Conservation (phyloP, 306 rosid species). For the Fagus crenata region DNA sequence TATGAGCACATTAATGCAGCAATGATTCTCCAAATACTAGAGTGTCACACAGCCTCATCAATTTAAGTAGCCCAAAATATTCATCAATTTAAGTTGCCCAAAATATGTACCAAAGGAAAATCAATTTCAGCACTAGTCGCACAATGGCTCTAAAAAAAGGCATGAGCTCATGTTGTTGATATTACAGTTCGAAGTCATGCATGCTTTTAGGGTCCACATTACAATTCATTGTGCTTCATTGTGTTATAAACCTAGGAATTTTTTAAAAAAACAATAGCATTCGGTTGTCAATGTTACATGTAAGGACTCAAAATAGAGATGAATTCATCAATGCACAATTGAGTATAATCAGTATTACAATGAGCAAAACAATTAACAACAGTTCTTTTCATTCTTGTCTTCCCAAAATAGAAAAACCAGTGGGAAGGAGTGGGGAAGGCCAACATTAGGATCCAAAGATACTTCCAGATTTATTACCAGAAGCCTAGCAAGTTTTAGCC, state of each 20-base stretch:
- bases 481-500: neutral
- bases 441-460: neutral
- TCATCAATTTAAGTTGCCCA: too few relatives aligned
- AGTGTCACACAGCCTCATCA: neutral
- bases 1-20: neutral
- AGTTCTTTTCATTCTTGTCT: neutral
- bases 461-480: neutral
- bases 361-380: neutral
- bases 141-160: neutral
- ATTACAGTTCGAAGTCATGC: neutral
- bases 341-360: neutral
- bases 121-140: neutral
- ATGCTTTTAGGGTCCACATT: neutral
- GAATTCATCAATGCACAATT: neutral
- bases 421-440: neutral
- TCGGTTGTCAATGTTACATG: neutral
- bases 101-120: neutral
- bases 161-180: neutral
- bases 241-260: neutral
- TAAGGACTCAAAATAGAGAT: neutral
- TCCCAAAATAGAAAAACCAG: neutral
- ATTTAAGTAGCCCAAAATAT: neutral
- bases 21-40: neutral
- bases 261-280: neutral
- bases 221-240: neutral